These are phyloP conservation scores for Mortierella sp. DNA, from an alignment of 371 early-diverging fungal genomes.

Conservation along the genomic window DNA sequence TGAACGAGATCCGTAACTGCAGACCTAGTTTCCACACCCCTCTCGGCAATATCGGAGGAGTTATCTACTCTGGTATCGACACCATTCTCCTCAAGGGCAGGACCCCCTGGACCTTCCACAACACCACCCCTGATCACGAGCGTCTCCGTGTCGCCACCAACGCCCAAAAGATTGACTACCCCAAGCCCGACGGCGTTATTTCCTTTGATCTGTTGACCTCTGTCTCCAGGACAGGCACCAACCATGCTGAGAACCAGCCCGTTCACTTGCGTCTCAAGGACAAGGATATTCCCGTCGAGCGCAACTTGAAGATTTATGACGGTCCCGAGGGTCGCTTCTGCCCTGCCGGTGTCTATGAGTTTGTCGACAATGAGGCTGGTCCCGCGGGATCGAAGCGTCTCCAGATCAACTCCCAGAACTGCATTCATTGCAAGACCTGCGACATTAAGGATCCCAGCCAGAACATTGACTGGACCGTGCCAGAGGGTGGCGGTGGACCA, in stretches of 20 bases:
- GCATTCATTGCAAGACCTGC: conserved; percentile 99
- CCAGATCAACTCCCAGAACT: conserved; percentile 98
- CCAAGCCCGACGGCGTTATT: conserved; percentile 96
- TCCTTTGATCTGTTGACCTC: conserved; percentile 95
- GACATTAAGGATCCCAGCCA: conserved; percentile 99
- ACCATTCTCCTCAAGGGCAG: conserved; percentile 90
- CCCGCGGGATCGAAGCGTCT: conserved; percentile 89
- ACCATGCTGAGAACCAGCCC: conserved; percentile 97
- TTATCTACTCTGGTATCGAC: conserved; percentile 92
- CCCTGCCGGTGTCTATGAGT: conserved; percentile 99
- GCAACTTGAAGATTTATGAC: conserved; percentile 88
- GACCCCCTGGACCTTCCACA: conserved; percentile 95
- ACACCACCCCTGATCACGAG: conserved; percentile 88
- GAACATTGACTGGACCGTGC: conserved; percentile 99
- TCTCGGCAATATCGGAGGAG: conserved; percentile 91
- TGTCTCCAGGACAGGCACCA: conserved; percentile 95
- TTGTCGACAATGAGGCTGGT: conserved; percentile 91
- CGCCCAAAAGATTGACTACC: conserved; percentile 93
- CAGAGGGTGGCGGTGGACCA: conserved; percentile 73
- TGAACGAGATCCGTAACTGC: conserved; percentile 92
- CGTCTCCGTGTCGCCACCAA: conserved; percentile 79
- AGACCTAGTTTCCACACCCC: conserved; percentile 95
- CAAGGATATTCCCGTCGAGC: conserved; percentile 80
- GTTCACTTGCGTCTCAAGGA: conserved; percentile 89
- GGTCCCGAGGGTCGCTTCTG: conserved; percentile 98